These are phyloP conservation scores for Crithidia bombi DNA, from an alignment of 208 protist genomes.

Conservation along the genomic window DNA sequence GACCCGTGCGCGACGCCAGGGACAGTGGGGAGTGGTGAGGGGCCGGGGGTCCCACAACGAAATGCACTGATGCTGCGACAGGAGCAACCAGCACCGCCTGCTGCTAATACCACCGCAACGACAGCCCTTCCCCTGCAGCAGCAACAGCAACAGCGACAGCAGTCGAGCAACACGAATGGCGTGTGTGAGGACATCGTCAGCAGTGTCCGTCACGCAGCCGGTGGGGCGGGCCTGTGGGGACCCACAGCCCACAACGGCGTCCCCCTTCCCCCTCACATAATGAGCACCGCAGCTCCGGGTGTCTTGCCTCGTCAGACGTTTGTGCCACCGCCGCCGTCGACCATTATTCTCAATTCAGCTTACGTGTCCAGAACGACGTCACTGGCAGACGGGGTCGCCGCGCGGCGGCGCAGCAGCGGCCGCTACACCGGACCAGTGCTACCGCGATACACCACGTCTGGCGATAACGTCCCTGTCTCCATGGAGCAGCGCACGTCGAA, in stretches of 20 bases:
- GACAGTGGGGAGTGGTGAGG: not conserved
- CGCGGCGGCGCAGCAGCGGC: constrained; percentile 1
- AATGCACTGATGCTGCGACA: not conserved
- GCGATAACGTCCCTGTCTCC: not conserved
- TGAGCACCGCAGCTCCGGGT: not conserved
- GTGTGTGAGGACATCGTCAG: constrained; percentile 11
- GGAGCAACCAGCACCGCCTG: not conserved
- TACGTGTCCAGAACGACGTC: not conserved
- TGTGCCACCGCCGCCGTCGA: not conserved
- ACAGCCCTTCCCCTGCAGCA: not conserved
- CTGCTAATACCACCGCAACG: not conserved
- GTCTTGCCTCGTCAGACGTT: not conserved
- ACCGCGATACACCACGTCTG: constrained; percentile 2
- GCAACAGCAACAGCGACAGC: not conserved
- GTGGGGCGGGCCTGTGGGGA: constrained; percentile 1
- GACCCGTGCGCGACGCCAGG: not conserved
- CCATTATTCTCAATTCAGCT: not conserved
- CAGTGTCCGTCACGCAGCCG: constrained; percentile 11
- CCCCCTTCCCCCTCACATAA: not conserved
- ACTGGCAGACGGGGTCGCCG: not conserved
- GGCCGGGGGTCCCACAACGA: not conserved
- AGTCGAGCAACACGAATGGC: constrained; percentile 6
- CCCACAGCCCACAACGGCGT: not conserved
- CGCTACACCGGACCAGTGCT: not conserved
- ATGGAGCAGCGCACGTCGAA: constrained; percentile 9